Conservation (phyloP, 2,329 filamentous ascomycete genomes). For the Cyphellophora europaea region DNA sequence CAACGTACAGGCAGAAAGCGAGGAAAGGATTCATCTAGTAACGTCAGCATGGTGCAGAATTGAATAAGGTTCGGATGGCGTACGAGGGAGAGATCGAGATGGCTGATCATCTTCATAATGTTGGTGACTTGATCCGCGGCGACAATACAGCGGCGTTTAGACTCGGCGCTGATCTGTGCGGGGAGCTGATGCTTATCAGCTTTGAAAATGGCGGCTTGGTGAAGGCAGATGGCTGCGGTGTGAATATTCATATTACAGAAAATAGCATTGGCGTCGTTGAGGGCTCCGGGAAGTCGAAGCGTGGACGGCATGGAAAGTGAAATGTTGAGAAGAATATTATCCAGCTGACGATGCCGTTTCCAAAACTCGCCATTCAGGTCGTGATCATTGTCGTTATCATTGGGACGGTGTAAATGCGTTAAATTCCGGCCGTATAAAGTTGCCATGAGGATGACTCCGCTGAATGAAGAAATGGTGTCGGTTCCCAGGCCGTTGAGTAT, state of each 20-base stretch:
- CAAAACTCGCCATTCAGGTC: constrained; percentile 92
- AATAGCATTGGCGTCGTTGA: constrained; percentile 73
- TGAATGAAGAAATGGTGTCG: constrained; percentile 65
- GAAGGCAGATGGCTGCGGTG: constrained; percentile 92
- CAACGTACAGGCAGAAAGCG: constrained; percentile 92
- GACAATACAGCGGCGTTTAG: constrained; percentile 85
- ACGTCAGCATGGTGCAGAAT: background rate
- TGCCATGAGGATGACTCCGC: constrained; percentile 74
- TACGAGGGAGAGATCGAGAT: constrained; percentile 75
- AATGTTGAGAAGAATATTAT: constrained; percentile 82
- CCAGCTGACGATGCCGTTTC: constrained; percentile 82
- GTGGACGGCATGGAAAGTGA: constrained; percentile 71
- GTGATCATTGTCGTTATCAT: constrained; percentile 68
- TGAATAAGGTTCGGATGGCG: constrained; percentile 27
- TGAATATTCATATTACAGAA: constrained; percentile 97
- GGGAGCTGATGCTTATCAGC: constrained; percentile 81
- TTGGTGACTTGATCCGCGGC: constrained; percentile 88
- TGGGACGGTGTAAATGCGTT: constrained; percentile 79
- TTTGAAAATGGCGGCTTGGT: constrained; percentile 96
- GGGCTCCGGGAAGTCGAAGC: constrained; percentile 67
- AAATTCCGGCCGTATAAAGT: constrained; percentile 85
- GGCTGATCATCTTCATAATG: constrained; percentile 91
- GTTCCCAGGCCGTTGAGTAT: constrained; percentile 61
- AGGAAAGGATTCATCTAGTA: constrained; percentile 90
- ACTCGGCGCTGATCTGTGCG: constrained; percentile 70